Percentiles rank a stretch among this genome's conserved stretches.
Evolutionary conservation across 2,329 filamentous ascomycete species (phyloP).

Genomic region (Ambrosiella xylebori): DNA sequence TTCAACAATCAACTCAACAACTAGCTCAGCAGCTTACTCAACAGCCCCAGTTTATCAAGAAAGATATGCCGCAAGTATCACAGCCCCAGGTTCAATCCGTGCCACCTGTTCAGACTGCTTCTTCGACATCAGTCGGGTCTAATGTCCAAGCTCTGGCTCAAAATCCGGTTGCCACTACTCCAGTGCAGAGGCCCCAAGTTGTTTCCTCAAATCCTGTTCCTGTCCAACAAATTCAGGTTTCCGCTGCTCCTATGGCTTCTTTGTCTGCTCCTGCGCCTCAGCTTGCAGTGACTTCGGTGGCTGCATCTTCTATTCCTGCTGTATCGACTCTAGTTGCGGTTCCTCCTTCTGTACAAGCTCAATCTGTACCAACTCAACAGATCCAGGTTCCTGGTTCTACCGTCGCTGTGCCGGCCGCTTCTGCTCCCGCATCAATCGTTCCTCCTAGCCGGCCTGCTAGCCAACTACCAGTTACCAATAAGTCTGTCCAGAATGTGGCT

Average conservation of each 20-base stretch:
- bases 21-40: neutral
- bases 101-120: neutral
- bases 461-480: no score
- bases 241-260: neutral
- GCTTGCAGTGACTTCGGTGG: neutral
- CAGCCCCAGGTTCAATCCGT: neutral
- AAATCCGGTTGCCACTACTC: neutral
- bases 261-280: neutral
- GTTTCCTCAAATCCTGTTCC: neutral
- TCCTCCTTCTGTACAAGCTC: neutral
- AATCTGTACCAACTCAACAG: neutral
- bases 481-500: no score
- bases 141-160: neutral
- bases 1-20: conserved; percentile 1
- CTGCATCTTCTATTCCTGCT: neutral
- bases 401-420: neutral
- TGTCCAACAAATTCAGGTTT: neutral
- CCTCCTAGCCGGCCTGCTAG: no score
- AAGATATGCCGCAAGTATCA: neutral
- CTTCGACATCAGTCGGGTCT: neutral
- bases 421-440: neutral
- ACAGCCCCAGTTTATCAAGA: neutral
- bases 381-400: neutral
- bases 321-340: neutral
- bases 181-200: neutral